These are phyloP conservation scores for Aphanomyces astaci DNA, from an alignment of 352 stramenopile species.

Conservation along the genomic window DNA sequence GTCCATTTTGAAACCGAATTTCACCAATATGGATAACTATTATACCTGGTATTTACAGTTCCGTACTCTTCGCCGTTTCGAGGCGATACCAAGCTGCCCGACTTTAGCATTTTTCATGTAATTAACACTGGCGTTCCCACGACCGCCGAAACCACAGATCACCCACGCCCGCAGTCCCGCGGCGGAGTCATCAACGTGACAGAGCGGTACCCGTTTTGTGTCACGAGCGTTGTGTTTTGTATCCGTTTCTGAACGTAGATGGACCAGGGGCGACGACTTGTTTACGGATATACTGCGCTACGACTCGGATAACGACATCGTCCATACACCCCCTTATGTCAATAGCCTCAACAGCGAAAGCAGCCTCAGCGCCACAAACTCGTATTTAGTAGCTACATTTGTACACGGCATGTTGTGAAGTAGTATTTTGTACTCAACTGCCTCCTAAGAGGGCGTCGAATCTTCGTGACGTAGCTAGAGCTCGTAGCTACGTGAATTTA, in stretches of 20 bases:
- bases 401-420: too few relatives aligned
- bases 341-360: slow-evolving; percentile 61
- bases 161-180: too few relatives aligned
- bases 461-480: too few relatives aligned
- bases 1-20: too few relatives aligned
- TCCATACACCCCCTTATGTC: slow-evolving; percentile 47
- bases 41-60: too few relatives aligned
- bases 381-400: too few relatives aligned
- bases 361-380: slow-evolving; percentile 9
- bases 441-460: too few relatives aligned
- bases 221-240: slow-evolving; percentile 26
- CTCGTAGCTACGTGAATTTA: too few relatives aligned
- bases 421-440: too few relatives aligned
- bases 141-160: slow-evolving; percentile 23
- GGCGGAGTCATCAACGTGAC: slow-evolving; percentile 36
- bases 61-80: slow-evolving; percentile 41
- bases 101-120: slow-evolving; percentile 84
- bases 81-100: slow-evolving; percentile 52
- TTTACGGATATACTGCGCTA: slow-evolving; percentile 79
- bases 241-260: too few relatives aligned
- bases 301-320: slow-evolving; percentile 63
- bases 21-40: too few relatives aligned
- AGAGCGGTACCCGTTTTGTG: too few relatives aligned
- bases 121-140: slow-evolving; percentile 49
- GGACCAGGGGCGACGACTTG: slow-evolving; percentile 71